Evolutionary conservation across 345 rosid genomes (phyloP).

Genomic region (Citrus sinensis): DVS_A1.0 CM039165.1:25572001-25572500

Average conservation of each 20-base stretch:
- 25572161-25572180: conserved; percentile 23
- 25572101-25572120: conserved; percentile 16
- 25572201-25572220: conserved; percentile 14
- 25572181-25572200: conserved; percentile 21
- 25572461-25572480: conserved; percentile 30
- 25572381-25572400: conserved; percentile 15
- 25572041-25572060: conserved; percentile 24
- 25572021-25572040: conserved; percentile 32
- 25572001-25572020: conserved; percentile 28
- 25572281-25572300: conserved; percentile 33
- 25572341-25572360: conserved; percentile 22
- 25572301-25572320: conserved; percentile 35
- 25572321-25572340: conserved; percentile 28
- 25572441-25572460: conserved; percentile 31
- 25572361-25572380: conserved; percentile 18
- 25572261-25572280: conserved; percentile 24
- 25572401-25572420: conserved; percentile 51
- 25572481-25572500: conserved; percentile 26
- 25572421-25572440: conserved; percentile 35
- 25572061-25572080: conserved; percentile 24
- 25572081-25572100: conserved; percentile 15
- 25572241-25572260: conserved; percentile 14
- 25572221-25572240: conserved; percentile 21
- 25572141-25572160: conserved; percentile 29
- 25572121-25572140: conserved; percentile 23